These are phyloP conservation scores for Arthrobotrys musiformis DNA, from an alignment of 2,329 filamentous ascomycete species.

Conservation along the genomic window DNA sequence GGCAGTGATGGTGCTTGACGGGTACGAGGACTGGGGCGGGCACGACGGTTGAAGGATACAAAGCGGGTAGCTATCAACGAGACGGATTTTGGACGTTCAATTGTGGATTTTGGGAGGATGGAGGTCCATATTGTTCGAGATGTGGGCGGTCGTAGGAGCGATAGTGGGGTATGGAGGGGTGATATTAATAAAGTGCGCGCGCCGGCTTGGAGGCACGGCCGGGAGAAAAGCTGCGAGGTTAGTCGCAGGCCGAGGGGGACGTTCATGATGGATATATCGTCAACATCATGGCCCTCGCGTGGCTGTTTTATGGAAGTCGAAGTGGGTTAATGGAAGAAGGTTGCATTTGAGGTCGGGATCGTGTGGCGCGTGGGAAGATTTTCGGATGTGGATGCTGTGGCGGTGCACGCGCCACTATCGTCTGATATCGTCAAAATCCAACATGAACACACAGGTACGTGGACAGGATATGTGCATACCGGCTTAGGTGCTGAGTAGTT, in stretches of 20 bases:
- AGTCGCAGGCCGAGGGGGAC: conserved; percentile 47
- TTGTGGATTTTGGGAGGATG: background rate
- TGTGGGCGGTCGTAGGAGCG: background rate
- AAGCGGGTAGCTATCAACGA: conserved; percentile 22
- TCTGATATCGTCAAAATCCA: background rate
- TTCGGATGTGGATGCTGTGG: conserved; percentile 3
- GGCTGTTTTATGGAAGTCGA: background rate
- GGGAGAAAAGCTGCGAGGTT: conserved; percentile 40
- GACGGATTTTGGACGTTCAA: no score
- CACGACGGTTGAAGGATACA: conserved; percentile 30
- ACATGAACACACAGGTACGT: no score
- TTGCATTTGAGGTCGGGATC: conserved; percentile 5
- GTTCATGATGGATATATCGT: conserved; percentile 50
- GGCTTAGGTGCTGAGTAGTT: no score
- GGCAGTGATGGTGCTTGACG: conserved; percentile 35
- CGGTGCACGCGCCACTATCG: conserved; percentile 4
- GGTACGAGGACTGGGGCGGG: conserved; percentile 19
- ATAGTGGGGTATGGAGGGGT: conserved; percentile 17
- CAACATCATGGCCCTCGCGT: conserved; percentile 23
- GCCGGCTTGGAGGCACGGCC: conserved; percentile 14
- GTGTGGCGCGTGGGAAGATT: conserved; percentile 16
- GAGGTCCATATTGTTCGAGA: conserved; percentile 30
- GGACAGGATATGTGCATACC: no score
- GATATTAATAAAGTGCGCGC: no score
- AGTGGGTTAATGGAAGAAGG: background rate